phyloP scores from a whole-genome alignment of 352 stramenopile genomes.

The Phytophthora niederhauseri region DNA sequence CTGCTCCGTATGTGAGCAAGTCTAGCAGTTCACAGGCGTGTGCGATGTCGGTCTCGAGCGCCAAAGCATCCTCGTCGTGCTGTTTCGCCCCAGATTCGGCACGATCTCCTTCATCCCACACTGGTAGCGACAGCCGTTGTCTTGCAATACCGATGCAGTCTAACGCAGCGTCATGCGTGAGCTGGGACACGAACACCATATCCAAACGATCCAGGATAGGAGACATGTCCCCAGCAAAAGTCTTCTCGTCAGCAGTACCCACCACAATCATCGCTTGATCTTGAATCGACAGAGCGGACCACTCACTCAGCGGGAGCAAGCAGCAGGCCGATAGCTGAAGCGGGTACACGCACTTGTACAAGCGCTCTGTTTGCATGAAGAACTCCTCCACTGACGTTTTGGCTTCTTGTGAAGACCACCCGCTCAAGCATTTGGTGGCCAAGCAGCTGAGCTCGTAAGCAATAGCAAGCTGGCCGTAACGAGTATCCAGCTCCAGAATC shows the following conservation, averaged over 20 bases:
- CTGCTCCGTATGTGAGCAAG: slow-evolving; percentile 57
- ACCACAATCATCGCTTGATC: slow-evolving; percentile 62
- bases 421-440: slow-evolving; percentile 37
- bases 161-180: slow-evolving; percentile 36
- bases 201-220: slow-evolving; percentile 51
- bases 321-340: slow-evolving; percentile 48
- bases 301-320: slow-evolving; percentile 56
- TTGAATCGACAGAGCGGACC: slow-evolving; percentile 56
- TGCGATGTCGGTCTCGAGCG: slow-evolving; percentile 38
- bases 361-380: slow-evolving; percentile 52
- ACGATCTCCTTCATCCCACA: slow-evolving; percentile 37
- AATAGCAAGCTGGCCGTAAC: slow-evolving; percentile 61
- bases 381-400: slow-evolving; percentile 55
- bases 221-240: slow-evolving; percentile 13
- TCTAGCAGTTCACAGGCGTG: slow-evolving; percentile 61
- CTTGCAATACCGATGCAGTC: slow-evolving; percentile 42
- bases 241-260: slow-evolving; percentile 25
- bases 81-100: slow-evolving; percentile 23
- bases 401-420: slow-evolving; percentile 28
- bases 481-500: slow-evolving; percentile 61
- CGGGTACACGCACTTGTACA: slow-evolving; percentile 65
- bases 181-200: slow-evolving; percentile 53
- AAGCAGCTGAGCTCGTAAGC: slow-evolving; percentile 54
- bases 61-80: slow-evolving; percentile 35
- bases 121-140: slow-evolving; percentile 41